Percentiles rank a stretch among this genome's conserved stretches.
Conservation (phyloP, 306 rosid species). For the Crotalaria pallida region DNA sequence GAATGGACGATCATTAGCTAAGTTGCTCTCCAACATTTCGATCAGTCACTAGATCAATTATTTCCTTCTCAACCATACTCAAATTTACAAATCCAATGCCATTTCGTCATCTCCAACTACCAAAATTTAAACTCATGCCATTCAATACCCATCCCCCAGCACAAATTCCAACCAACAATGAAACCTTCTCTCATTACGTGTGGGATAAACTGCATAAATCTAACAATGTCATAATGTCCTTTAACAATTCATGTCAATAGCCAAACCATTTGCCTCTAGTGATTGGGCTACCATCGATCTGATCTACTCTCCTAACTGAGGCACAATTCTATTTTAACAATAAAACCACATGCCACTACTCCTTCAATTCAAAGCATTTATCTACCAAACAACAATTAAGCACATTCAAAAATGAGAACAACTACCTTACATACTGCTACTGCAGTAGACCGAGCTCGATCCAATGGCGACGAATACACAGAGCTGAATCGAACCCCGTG, state of each 20-base stretch:
- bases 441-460: conserved; percentile 83
- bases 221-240: too few species aligned
- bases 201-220: too few species aligned
- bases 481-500: conserved; percentile 75
- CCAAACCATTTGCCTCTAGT: too few species aligned
- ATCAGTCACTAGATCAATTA: background rate
- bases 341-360: background rate
- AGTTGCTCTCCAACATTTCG: background rate
- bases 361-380: background rate
- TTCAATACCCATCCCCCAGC: background rate
- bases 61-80: background rate
- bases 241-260: too few species aligned
- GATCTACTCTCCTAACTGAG: too few species aligned
- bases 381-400: background rate
- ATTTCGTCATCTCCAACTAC: background rate
- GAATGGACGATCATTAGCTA: background rate
- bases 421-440: conserved; percentile 66
- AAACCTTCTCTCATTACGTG: too few species aligned
- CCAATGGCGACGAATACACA: conserved; percentile 73
- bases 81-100: background rate
- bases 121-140: background rate
- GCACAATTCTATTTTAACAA: background rate
- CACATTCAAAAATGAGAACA: background rate
- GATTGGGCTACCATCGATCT: too few species aligned
- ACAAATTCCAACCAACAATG: too few species aligned